Conservation (phyloP, 352 stramenopile genomes). For the Phytopythium vexans region DNA sequence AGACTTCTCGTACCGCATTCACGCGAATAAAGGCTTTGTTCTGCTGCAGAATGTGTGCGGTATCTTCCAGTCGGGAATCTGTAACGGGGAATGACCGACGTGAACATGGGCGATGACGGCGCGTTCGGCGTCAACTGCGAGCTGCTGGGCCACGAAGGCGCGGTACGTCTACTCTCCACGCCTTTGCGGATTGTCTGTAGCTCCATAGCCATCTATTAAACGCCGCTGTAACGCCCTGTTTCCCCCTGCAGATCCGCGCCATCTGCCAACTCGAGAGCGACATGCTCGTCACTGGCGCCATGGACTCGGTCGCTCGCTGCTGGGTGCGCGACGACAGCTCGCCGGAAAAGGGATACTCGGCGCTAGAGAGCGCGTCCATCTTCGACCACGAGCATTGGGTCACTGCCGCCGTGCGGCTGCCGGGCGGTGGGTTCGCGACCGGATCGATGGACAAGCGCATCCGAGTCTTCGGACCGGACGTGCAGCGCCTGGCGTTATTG, state of each 20-base stretch:
- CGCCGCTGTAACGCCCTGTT: too few species aligned
- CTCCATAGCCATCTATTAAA: background rate
- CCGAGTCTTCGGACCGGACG: conserved; percentile 57
- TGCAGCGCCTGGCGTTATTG: conserved; percentile 36
- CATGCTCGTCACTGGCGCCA: conserved; percentile 65
- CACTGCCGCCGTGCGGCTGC: conserved; percentile 49
- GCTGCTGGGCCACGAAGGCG: conserved; percentile 72
- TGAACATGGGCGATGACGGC: conserved; percentile 10
- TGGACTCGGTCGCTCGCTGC: conserved; percentile 61
- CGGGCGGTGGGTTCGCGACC: conserved; percentile 57
- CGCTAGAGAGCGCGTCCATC: conserved; percentile 50
- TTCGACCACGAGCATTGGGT: conserved; percentile 86
- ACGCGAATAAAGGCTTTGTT: too few species aligned
- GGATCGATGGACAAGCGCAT: conserved; percentile 81
- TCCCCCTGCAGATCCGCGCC: conserved; percentile 45
- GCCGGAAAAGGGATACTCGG: conserved; percentile 19
- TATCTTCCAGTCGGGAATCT: too few species aligned
- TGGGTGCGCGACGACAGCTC: conserved; percentile 40
- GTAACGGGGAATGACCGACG: too few species aligned
- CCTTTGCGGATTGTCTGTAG: conserved; percentile 4
- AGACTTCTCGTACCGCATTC: too few species aligned
- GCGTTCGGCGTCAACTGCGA: conserved; percentile 39
- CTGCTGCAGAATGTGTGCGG: too few species aligned
- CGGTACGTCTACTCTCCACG: conserved; percentile 33
- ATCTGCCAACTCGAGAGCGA: conserved; percentile 47